Conservation (phyloP, 1,284 basidiomycete genomes). For the Ceratobasidium sp. region DNA sequence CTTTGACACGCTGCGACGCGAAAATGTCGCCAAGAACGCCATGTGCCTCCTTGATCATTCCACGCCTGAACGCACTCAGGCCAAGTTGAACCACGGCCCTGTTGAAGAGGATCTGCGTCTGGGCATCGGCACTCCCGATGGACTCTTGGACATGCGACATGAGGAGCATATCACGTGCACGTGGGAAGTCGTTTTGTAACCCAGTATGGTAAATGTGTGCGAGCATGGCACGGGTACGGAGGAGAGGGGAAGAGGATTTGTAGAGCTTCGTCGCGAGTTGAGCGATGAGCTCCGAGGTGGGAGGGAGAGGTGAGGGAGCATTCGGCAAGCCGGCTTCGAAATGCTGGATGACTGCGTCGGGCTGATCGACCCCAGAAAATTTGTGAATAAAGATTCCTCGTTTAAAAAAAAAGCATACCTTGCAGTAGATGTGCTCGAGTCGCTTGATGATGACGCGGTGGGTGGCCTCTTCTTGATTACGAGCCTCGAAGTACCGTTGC, state of each 20-base stretch:
- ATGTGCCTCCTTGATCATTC: slow-evolving; percentile 94
- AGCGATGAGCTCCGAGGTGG: slow-evolving; percentile 83
- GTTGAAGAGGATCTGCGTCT: slow-evolving; percentile 98
- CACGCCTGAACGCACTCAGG: slow-evolving; percentile 94
- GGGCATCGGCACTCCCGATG: slow-evolving; percentile 94
- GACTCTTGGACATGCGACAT: slow-evolving; percentile 99
- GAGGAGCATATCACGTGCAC: slow-evolving; percentile 96
- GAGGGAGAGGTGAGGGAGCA: slow-evolving; percentile 61
- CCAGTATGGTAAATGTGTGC: slow-evolving; percentile 98
- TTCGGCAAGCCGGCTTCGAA: slow-evolving; percentile 77
- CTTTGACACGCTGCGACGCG: slow-evolving; percentile 94
- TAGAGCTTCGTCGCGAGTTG: slow-evolving; percentile 93
- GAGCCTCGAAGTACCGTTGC: slow-evolving; percentile 90
- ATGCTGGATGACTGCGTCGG: slow-evolving; percentile 91
- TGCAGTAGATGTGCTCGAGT: slow-evolving; percentile 98
- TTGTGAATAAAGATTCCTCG: background rate
- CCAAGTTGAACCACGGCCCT: slow-evolving; percentile 97
- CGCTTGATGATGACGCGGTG: slow-evolving; percentile 93
- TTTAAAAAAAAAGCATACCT: slow-evolving; percentile 63
- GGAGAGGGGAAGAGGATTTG: slow-evolving; percentile 87
- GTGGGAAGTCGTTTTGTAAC: slow-evolving; percentile 95
- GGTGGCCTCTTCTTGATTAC: slow-evolving; percentile 78
- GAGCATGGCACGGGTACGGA: slow-evolving; percentile 96
- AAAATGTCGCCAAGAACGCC: slow-evolving; percentile 95
- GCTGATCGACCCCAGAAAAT: slow-evolving; percentile 61